A percentile compares a stretch with the other conserved stretches of the same genome.
Evolutionary conservation across 129 eudicot species (phyloP).

Genomic region (Lactuca saligna): DNA sequence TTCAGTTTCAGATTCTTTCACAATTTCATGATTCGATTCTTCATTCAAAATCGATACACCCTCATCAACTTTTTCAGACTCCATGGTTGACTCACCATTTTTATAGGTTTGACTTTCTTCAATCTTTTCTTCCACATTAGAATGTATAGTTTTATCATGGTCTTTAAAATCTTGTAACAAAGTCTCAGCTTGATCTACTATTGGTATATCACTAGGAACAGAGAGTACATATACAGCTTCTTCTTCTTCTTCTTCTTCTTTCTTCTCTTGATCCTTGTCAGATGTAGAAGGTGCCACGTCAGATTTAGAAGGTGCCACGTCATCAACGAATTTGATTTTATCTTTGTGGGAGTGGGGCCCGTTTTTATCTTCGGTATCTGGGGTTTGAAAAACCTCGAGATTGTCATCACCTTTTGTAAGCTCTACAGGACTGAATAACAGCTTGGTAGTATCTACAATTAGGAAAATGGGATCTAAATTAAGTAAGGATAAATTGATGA

Average conservation of each 20-base stretch:
- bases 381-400: conserved; percentile 14
- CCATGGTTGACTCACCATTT: conserved; percentile 10
- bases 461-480: not conserved
- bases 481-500: not conserved
- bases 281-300: conserved; percentile 2
- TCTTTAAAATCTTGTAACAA: conserved; percentile 44
- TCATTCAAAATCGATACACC: conserved; percentile 23
- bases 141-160: conserved; percentile 12
- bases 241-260: not conserved
- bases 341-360: conserved; percentile 11
- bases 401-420: conserved; percentile 6
- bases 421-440: conserved; percentile 26
- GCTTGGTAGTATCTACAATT: conserved; percentile 28
- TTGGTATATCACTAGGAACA: conserved; percentile 35
- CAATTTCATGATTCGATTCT: conserved; percentile 16
- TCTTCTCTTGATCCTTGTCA: conserved; percentile 15
- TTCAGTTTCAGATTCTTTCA: conserved; percentile 19
- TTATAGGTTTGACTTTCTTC: conserved; percentile 31
- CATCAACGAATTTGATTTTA: conserved; percentile 7
- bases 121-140: conserved; percentile 19
- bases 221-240: conserved; percentile 30
- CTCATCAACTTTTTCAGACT: conserved; percentile 10
- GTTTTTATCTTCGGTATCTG: conserved; percentile 15
- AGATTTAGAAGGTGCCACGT: conserved; percentile 3
- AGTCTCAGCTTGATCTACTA: conserved; percentile 35